Percentiles rank a stretch among this genome's conserved stretches.
Conservation (phyloP, 805 yeast genomes). For the Starmera quercuum region DNA sequence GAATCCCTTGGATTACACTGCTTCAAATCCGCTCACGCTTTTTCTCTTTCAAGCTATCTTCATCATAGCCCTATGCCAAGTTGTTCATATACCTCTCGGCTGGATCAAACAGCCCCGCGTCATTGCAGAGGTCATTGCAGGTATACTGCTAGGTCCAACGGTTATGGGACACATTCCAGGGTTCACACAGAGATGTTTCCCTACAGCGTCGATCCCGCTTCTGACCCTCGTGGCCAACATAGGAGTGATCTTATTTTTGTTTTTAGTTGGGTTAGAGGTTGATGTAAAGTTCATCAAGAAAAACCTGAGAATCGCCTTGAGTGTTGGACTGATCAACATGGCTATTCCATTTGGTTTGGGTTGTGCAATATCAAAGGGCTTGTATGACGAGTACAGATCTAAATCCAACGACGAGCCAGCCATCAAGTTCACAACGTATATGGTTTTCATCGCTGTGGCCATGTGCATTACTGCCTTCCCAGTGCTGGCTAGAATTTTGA, state of each 20-base stretch:
- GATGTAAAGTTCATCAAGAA: constrained; percentile 58
- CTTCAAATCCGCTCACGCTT: constrained; percentile 56
- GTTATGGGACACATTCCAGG: constrained; percentile 66
- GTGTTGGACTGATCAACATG: constrained; percentile 67
- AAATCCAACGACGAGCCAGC: constrained; percentile 21
- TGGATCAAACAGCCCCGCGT: constrained; percentile 69
- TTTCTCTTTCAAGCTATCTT: constrained; percentile 64
- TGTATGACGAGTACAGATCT: constrained; percentile 47
- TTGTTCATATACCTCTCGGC: constrained; percentile 53
- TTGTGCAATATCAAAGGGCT: constrained; percentile 59
- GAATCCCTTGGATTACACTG: constrained; percentile 55
- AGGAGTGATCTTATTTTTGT: constrained; percentile 68
- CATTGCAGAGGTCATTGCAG: constrained; percentile 75
- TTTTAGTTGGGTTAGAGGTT: constrained; percentile 74
- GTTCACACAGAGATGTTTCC: constrained; percentile 60
- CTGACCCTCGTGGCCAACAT: constrained; percentile 63
- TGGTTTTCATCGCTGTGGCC: constrained; percentile 79
- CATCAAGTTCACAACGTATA: constrained; percentile 60
- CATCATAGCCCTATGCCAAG: constrained; percentile 51
- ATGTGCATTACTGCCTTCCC: constrained; percentile 84
- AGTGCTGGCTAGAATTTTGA: constrained; percentile 69
- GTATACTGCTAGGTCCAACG: constrained; percentile 68
- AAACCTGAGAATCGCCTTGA: constrained; percentile 50
- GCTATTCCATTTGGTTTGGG: constrained; percentile 79
- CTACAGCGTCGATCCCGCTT: constrained; percentile 52